A percentile compares a stretch with the other conserved stretches of the same genome.
phyloP scores from a whole-genome alignment of 2,329 filamentous ascomycete species.

The Phyllosticta citrichinensis region DNA sequence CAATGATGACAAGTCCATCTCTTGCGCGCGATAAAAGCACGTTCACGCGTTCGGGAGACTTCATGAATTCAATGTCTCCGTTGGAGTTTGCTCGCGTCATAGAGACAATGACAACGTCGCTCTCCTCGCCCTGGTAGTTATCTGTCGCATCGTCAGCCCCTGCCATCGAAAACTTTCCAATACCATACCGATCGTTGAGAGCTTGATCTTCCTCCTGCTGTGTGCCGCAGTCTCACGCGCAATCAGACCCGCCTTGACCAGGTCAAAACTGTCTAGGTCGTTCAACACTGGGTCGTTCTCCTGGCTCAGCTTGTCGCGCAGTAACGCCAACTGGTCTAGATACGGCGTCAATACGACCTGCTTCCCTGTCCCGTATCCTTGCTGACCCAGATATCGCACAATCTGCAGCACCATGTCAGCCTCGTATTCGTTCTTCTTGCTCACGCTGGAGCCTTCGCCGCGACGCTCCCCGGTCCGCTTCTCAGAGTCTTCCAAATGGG shows the following conservation, averaged over 20 bases:
- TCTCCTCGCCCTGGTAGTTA: conserved; percentile 72
- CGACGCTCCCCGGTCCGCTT: conserved; percentile 36
- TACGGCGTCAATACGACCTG: conserved; percentile 65
- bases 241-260: conserved; percentile 54
- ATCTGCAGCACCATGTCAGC: conserved; percentile 54
- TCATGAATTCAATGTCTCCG: conserved; percentile 63
- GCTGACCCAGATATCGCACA: conserved; percentile 58
- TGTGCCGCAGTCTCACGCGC: conserved; percentile 42
- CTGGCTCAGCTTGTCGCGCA: conserved; percentile 43
- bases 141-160: conserved; percentile 35
- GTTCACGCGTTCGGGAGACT: conserved; percentile 55
- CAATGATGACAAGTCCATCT: conserved; percentile 56
- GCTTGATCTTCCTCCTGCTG: conserved; percentile 42
- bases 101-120: conserved; percentile 59
- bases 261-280: conserved; percentile 55
- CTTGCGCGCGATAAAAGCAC: conserved; percentile 60
- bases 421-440: conserved; percentile 51
- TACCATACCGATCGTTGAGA: conserved; percentile 59
- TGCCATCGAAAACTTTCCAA: not conserved
- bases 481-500: conserved; percentile 37
- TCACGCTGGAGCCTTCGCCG: conserved; percentile 32
- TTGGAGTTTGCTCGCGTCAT: conserved; percentile 55
- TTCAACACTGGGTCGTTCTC: conserved; percentile 57
- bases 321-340: conserved; percentile 53
- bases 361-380: conserved; percentile 56